Evolutionary conservation across 2,329 filamentous ascomycete genomes (phyloP).

Genomic region (Decorospora gaudefroyi): DNA sequence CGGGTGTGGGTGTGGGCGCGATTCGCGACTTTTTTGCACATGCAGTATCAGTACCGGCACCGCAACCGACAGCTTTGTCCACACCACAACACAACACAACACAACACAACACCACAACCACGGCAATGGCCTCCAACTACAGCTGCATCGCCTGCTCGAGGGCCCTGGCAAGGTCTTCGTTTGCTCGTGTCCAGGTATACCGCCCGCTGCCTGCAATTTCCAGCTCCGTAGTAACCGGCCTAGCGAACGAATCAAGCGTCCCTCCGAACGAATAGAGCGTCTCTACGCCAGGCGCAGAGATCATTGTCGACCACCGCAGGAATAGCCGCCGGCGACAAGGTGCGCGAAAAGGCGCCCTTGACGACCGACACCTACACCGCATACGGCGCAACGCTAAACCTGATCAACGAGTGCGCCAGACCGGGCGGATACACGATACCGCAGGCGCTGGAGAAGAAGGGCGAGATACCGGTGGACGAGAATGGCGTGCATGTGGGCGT

Average conservation of each 20-base stretch:
- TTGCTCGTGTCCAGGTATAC: conserved; percentile 28
- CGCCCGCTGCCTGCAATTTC: too few species aligned
- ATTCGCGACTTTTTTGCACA: conserved; percentile 36
- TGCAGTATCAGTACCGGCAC: too few species aligned
- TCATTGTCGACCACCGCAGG: conserved; percentile 31
- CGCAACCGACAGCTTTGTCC: conserved; percentile 7
- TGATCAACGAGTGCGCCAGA: conserved; percentile 75
- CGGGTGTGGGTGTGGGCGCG: conserved; percentile 34
- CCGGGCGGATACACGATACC: conserved; percentile 79
- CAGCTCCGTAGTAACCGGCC: too few species aligned
- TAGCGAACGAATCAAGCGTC: too few species aligned
- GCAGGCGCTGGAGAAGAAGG: conserved; percentile 66
- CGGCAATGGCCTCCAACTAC: conserved; percentile 45
- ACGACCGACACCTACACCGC: conserved; percentile 71
- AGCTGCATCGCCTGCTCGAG: conserved; percentile 45
- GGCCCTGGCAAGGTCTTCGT: conserved; percentile 28
- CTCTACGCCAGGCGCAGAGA: conserved; percentile 26
- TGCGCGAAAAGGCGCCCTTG: conserved; percentile 41
- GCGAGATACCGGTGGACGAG: conserved; percentile 69
- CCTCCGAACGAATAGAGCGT: conserved; percentile 29
- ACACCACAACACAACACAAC: too few species aligned
- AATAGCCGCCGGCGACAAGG: conserved; percentile 34
- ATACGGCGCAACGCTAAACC: conserved; percentile 74
- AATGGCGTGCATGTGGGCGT: conserved; percentile 82
- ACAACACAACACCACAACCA: conserved; percentile 9